Evolutionary conservation across 176 grass and related monocot species (phyloP), one percentile per base, ranked within the genome.

Genomic region (Themeda triandra): DNA sequence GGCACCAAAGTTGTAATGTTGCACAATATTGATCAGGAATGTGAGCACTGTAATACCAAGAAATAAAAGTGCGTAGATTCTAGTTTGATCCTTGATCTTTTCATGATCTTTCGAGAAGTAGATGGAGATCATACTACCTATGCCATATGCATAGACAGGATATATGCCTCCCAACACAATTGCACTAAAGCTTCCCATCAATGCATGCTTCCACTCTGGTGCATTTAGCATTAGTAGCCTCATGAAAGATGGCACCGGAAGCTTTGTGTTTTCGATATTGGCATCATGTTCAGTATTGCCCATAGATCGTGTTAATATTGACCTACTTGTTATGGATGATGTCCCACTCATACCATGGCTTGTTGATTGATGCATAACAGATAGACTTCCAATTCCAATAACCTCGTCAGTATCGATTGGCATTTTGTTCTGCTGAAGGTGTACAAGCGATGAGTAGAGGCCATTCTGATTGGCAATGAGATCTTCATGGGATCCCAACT

Each of bases 1-100:
- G n/a, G 89, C 85, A 19, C 96, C 96, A 11, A 98, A 98, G 89
- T 90, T 98, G 88, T 98, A 98, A 80, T 98, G 96, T 81, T 98
- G 93, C 36, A 82, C 91, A 28, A 98, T 89, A 67, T 93, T 98
- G 73, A 95, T 95, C 68, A 92, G 65, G 89, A 98, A 92, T 24
- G 93, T 93, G 28, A 95, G 76, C 23, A 92, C 35, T 6, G 96
- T 82, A 23, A 95, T 82, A 10, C 63, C 85, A 2, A 98, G 64
- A 62, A 98, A 98, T 44, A 95, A 77, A 53, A 98, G 80, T 36
- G 96, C 78, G 29, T 93, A 98, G 39, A 79, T 82, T 66, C 83
- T 87, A 51, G 93, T 98, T 90, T 92, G 83, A 32, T 82, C 53
- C 84, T 81, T 92, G 77, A 98, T 98, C 80, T 95, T 80, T 4